Percentiles rank a stretch among this genome's conserved stretches.
Evolutionary conservation across 257 asterid genomes (phyloP).

Genomic region (Fraxinus cuspidata): DNA sequence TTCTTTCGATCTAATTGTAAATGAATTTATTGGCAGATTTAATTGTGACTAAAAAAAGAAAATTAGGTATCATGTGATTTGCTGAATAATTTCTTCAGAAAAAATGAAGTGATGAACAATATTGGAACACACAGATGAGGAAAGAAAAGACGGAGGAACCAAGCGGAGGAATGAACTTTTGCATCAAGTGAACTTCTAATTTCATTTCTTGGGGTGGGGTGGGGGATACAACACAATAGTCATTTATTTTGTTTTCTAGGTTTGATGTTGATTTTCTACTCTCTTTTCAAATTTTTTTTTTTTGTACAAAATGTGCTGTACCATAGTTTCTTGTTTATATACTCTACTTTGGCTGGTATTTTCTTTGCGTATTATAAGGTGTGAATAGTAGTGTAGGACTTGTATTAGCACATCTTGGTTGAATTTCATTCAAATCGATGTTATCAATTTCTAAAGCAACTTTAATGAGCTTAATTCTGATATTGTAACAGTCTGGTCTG

Average conservation of each 20-base stretch:
- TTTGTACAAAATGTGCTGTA: background rate
- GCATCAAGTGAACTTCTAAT: slow-evolving; percentile 1
- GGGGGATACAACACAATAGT: background rate
- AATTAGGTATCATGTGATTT: slow-evolving; percentile 1
- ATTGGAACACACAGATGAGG: background rate
- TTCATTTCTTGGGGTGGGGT: background rate
- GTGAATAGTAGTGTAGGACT: background rate
- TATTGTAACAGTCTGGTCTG: background rate
- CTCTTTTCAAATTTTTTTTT: background rate
- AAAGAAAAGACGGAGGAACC: background rate
- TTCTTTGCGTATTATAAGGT: too few species aligned
- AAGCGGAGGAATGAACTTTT: background rate
- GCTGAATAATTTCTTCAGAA: background rate
- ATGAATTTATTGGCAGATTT: slow-evolving; percentile 5
- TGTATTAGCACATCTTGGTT: background rate
- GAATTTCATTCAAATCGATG: slow-evolving; percentile 7
- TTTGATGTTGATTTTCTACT: background rate
- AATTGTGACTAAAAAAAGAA: background rate
- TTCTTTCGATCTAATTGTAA: background rate
- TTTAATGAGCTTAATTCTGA: background rate
- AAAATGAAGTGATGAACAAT: background rate
- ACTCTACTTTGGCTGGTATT: background rate
- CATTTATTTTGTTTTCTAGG: background rate
- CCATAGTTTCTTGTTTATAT: background rate
- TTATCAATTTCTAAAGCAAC: background rate